Conservation (phyloP, 106 monocot species). For the Acorus calamus region DNA sequence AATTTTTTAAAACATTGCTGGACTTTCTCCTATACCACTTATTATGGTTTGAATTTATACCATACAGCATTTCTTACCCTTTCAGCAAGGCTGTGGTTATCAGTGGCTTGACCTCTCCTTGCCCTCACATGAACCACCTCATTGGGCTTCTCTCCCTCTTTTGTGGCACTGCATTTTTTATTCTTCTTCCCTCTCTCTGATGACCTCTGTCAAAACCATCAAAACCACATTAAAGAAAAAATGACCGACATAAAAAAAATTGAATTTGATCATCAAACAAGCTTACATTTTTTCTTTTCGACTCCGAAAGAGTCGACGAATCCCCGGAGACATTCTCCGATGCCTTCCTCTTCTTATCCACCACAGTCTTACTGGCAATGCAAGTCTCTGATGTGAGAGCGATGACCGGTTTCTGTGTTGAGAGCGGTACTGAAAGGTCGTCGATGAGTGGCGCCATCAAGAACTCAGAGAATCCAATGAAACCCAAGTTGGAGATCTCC, state of each 20-base stretch:
- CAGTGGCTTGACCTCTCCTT: constrained; percentile 24
- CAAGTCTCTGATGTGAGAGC: not conserved
- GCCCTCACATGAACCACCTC: constrained; percentile 30
- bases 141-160: constrained; percentile 14
- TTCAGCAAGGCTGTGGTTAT: constrained; percentile 28
- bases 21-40: no score
- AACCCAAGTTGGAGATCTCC: constrained; percentile 1
- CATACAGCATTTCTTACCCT: constrained; percentile 8
- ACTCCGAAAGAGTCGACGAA: no score
- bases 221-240: not conserved
- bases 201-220: not conserved
- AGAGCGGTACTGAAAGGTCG: constrained; percentile 3
- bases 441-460: not conserved
- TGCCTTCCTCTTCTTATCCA: no score
- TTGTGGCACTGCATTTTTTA: constrained; percentile 2
- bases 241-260: not conserved
- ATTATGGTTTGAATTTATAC: no score
- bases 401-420: not conserved
- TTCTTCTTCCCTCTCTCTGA: constrained; percentile 9
- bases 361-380: no score
- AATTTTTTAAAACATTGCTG: no score
- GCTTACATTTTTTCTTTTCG: no score
- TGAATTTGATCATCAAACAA: no score
- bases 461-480: constrained; percentile 8
- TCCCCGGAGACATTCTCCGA: no score